Evolutionary conservation across 257 asterid species (phyloP), one percentile per base, ranked within the genome.

Genomic region (Catharanthus roseus): DNA sequence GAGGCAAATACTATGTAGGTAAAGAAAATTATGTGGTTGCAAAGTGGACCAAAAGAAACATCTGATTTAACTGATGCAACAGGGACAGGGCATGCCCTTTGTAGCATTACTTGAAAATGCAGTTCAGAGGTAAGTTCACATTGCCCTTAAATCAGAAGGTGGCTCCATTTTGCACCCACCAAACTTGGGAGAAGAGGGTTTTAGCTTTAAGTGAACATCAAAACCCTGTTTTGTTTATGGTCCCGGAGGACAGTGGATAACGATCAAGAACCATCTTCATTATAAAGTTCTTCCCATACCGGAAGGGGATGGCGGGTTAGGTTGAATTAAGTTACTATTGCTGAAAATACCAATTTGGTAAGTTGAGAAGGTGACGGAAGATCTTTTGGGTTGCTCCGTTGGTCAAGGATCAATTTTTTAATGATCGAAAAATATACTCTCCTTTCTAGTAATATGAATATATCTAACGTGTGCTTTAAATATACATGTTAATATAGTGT

Each of bases 21-120:
- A 44, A 44, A 44, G 18, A 18, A 15, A 44, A 44, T 10, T n/a
- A n/a, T 15, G 2, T 5, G 18, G 13, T 44, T 44, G 16, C 50
- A 45, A 18, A 45, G 51, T 11, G 51, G 5, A 5, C 18, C 24
- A 13, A 31, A 16, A 6, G 34, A 8, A 11, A 34, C 34, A n/a
- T n/a, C n/a, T n/a, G 23, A 33, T 21, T 42, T 13, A 19, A 18
- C 49, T 42, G 11, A 19, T 1, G 11, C 0, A 28, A 24, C 21
- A 10, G 10, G 28, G 49, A 19, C 16, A 28, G 2, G 29, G 41
- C 29, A 7, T 6, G 15, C 68, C 34, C 18, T 38, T 63, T 36
- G 50, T 24, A 21, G 70, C 39, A 65, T 65, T 65, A 15, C 70
- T 65, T 65, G 39, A 13, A 65, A 65, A 41, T 65, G 54, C 55